Conservation (phyloP, 345 rosid species). For the Eucalyptus grandis region DNA sequence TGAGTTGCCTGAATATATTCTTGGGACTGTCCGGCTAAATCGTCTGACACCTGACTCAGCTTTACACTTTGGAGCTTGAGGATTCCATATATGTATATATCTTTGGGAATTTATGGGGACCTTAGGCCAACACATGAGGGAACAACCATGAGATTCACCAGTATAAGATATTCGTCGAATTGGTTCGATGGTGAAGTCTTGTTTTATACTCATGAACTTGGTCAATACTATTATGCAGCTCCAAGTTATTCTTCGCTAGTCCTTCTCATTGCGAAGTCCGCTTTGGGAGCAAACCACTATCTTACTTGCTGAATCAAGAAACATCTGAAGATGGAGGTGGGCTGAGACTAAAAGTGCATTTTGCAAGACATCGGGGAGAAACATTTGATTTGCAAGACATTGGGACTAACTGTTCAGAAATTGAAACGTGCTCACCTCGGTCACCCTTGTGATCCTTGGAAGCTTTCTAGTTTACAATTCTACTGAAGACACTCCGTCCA, state of each 20-base stretch:
- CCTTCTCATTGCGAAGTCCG: background rate
- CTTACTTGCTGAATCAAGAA: background rate
- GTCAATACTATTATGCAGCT: background rate
- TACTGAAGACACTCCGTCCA: background rate
- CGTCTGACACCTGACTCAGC: conserved; percentile 74
- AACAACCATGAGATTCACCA: background rate
- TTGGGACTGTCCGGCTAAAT: conserved; percentile 83
- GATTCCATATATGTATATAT: background rate
- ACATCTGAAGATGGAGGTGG: background rate
- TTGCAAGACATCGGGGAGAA: background rate
- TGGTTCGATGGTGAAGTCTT: background rate
- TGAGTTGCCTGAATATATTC: conserved; percentile 88
- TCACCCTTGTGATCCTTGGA: background rate
- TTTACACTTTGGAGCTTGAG: conserved; percentile 17
- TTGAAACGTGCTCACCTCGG: background rate
- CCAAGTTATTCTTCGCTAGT: background rate
- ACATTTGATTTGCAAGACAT: background rate
- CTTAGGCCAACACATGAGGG: background rate
- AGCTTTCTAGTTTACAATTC: background rate
- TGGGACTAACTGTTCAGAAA: background rate
- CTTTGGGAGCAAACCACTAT: background rate
- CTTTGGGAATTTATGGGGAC: background rate
- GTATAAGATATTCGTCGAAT: background rate
- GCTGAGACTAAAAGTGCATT: background rate
- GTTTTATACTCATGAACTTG: background rate